Base-by-base conservation (phyloP, 169 alveolate genomes). In the Babesia microti region DNA sequence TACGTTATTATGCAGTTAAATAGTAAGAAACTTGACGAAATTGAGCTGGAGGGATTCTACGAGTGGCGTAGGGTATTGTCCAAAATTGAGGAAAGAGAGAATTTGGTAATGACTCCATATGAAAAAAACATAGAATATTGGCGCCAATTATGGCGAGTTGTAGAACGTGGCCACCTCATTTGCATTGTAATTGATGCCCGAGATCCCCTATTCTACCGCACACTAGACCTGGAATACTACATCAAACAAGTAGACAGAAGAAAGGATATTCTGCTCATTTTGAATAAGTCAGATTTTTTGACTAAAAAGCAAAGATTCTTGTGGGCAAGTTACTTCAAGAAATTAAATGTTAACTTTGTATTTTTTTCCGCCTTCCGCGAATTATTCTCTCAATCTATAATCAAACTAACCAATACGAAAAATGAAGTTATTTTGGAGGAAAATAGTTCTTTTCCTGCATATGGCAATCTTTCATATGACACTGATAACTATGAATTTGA, bases 121-220 rank as follows among this genome's bases (percentile, higher is more conserved):
- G 99, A 96, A 69, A 94, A 92, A 79, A 96, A 96, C 67, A 47
- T 95, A 5, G 98, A 94, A 43, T 95, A 91, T 23, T 96, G 99
- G 99, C 79, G 91, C 72, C 96, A 96, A 78, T 79, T 96, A 47
- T 96, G 99, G 99, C 85, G 98, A 46, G 98, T 93, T 4, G 85
- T 92, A 6, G 99, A 96, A 40, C 86, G 83, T 53, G 74, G 96
- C 36, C 91, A 93, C 50, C 61, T 96, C 12, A 59, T 96, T 26
- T 83, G 92, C 46, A 89, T 92, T 63, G 91, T 96, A 23, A 88
- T 94, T 7, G 99, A 96, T 72, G 95, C 97, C 3, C 76, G 99
- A 54, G 92, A 95, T 61, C 98, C 98, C 12, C 78, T 89, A 34
- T 94, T 95, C 82, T 95, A 75, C 74, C 65, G 92, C 29, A 72